These are phyloP conservation scores for Alternaria arborescens DNA, from an alignment of 2,329 filamentous ascomycete genomes.

Conservation along the genomic window DNA sequence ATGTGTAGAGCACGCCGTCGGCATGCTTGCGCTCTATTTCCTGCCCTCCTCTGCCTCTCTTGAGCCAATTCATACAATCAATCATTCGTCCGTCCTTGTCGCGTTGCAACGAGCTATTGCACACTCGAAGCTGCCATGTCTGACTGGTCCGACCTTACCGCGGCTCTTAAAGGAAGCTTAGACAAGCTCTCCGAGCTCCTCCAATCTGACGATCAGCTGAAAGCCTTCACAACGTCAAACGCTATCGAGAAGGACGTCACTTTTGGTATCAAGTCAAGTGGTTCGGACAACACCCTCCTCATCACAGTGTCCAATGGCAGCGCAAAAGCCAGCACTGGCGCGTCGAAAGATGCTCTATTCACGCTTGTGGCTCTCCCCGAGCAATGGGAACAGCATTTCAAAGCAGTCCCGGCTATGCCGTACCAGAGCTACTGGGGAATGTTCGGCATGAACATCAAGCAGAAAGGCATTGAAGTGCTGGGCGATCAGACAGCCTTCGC, in stretches of 20 bases:
- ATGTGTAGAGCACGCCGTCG: constrained; percentile 15
- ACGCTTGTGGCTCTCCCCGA: constrained; percentile 54
- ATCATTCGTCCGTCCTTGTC: not conserved
- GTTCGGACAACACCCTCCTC: constrained; percentile 45
- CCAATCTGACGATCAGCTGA: constrained; percentile 45
- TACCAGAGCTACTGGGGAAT: constrained; percentile 59
- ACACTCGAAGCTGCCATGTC: constrained; percentile 29
- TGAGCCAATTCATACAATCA: not conserved
- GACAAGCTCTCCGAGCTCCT: constrained; percentile 44
- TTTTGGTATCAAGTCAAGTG: constrained; percentile 49
- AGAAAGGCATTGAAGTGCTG: constrained; percentile 58
- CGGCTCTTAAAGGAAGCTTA: constrained; percentile 43
- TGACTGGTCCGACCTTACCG: constrained; percentile 46
- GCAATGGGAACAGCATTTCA: constrained; percentile 59
- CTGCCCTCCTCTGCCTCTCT: not conserved
- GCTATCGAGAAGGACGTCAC: constrained; percentile 45
- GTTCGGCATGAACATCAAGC: constrained; percentile 60
- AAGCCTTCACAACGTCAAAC: constrained; percentile 47
- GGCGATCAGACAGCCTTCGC: constrained; percentile 58
- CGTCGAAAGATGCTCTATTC: constrained; percentile 49
- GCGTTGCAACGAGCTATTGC: not conserved
- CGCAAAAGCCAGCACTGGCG: constrained; percentile 38
- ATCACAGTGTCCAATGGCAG: constrained; percentile 45
- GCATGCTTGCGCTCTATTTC: not conserved
- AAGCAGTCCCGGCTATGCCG: constrained; percentile 53